Conservation (phyloP, 768 basidiomycete species). For the Termitomyces sp. region DNA sequence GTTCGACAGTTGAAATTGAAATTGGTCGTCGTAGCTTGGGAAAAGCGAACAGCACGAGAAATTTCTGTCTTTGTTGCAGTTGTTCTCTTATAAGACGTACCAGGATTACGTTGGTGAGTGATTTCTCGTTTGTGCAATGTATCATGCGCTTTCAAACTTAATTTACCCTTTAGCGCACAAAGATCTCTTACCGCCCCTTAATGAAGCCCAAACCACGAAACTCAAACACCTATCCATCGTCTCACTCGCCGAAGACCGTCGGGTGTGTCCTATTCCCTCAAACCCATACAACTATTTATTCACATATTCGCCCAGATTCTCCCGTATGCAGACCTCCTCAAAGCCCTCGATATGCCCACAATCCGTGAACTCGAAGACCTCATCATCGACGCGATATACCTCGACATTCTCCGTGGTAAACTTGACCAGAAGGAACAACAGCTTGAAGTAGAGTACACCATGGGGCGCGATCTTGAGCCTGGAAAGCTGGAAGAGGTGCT, state of each 20-base stretch:
- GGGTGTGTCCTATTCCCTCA: slow-evolving; percentile 43
- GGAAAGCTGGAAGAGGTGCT: slow-evolving; percentile 58
- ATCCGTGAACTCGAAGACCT: slow-evolving; percentile 93
- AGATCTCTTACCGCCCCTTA: slow-evolving; percentile 59
- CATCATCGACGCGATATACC: slow-evolving; percentile 95
- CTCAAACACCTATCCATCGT: slow-evolving; percentile 92
- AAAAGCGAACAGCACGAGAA: slow-evolving; percentile 58
- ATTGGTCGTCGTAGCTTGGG: slow-evolving; percentile 44
- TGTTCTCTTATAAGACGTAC: slow-evolving; percentile 90
- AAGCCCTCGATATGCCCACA: slow-evolving; percentile 65
- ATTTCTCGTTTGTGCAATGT: background rate
- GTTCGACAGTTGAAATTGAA: background rate
- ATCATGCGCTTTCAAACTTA: background rate
- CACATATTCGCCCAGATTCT: slow-evolving; percentile 49
- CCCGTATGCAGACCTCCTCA: slow-evolving; percentile 69
- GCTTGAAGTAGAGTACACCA: slow-evolving; percentile 87
- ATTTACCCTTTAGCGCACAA: slow-evolving; percentile 48
- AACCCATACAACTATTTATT: background rate
- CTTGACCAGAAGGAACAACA: slow-evolving; percentile 90
- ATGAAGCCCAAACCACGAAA: slow-evolving; percentile 72
- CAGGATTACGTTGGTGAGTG: slow-evolving; percentile 71
- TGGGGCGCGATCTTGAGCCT: slow-evolving; percentile 88
- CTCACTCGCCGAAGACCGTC: slow-evolving; percentile 67
- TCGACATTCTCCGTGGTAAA: slow-evolving; percentile 82
- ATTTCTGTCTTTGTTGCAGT: slow-evolving; percentile 61